Evolutionary conservation across 768 basidiomycete genomes (phyloP).

Genomic region (Collybia nuda): DNA sequence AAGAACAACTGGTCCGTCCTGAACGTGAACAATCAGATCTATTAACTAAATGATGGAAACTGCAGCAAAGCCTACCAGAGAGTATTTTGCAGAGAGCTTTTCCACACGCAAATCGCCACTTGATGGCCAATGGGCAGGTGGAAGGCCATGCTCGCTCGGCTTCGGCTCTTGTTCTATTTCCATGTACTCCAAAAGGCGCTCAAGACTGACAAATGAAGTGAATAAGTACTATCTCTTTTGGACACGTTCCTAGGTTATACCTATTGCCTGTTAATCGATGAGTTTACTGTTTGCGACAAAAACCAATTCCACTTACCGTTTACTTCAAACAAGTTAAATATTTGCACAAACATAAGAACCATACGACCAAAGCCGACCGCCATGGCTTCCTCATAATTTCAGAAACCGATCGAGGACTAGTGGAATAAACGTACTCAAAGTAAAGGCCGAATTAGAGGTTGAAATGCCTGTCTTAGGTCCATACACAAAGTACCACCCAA

Average conservation of each 20-base stretch:
- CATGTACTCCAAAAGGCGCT: slow-evolving; percentile 68
- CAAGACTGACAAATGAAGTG: slow-evolving; percentile 30
- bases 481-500: slow-evolving; percentile 56
- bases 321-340: slow-evolving; percentile 42
- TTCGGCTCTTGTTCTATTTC: slow-evolving; percentile 55
- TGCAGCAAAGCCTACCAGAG: neutral
- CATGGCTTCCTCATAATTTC: neutral
- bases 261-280: no score
- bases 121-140: slow-evolving; percentile 66
- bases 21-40: no score
- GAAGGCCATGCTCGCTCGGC: slow-evolving; percentile 33
- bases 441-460: slow-evolving; percentile 13
- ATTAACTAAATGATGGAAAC: no score
- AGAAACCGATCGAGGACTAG: no score
- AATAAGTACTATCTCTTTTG: no score
- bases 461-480: slow-evolving; percentile 40
- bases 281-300: neutral
- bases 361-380: slow-evolving; percentile 50
- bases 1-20: slow-evolving; percentile 8
- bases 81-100: slow-evolving; percentile 28
- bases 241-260: slow-evolving; percentile 19
- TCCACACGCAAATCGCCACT: slow-evolving; percentile 51
- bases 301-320: slow-evolving; percentile 26
- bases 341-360: slow-evolving; percentile 46
- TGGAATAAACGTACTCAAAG: slow-evolving; percentile 6